Evolutionary conservation across 495 filamentous ascomycete species (phyloP).

Genomic region (Talaromyces trachyspermus): DNA sequence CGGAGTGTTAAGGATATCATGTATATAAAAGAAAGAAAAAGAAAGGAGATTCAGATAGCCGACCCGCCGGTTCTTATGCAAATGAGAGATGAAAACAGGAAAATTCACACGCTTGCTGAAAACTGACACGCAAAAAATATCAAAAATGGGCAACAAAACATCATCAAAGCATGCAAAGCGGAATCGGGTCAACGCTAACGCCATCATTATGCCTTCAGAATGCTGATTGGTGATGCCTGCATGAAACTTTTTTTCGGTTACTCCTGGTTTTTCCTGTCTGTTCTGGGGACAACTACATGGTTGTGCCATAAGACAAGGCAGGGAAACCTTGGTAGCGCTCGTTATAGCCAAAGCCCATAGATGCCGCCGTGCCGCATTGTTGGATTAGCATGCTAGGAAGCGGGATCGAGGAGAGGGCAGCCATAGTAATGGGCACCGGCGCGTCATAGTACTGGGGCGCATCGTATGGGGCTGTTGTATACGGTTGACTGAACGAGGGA

Average conservation of each 20-base stretch:
- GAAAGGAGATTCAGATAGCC: constrained; percentile 41
- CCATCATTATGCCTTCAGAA: constrained; percentile 44
- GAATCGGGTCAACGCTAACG: constrained; percentile 35
- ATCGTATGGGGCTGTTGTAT: constrained; percentile 61
- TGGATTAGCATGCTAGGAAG: constrained; percentile 83
- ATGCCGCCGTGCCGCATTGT: constrained; percentile 66
- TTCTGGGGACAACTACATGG: constrained; percentile 33
- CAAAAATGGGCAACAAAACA: too few species aligned
- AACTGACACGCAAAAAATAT: constrained; percentile 20
- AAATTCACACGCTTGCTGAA: constrained; percentile 28
- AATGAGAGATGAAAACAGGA: constrained; percentile 15
- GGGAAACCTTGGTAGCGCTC: constrained; percentile 52
- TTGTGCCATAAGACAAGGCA: constrained; percentile 45
- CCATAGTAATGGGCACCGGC: constrained; percentile 51
- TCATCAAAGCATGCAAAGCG: constrained; percentile 37
- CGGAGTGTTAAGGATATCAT: neutral
- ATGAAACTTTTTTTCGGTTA: constrained; percentile 10
- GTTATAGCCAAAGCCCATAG: constrained; percentile 53
- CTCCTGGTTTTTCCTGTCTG: neutral
- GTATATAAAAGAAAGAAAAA: too few species aligned
- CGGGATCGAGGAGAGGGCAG: constrained; percentile 63
- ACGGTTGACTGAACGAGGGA: constrained; percentile 74
- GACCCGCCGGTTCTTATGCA: constrained; percentile 49
- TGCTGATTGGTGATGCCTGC: constrained; percentile 22
- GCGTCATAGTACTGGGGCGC: constrained; percentile 60